Percentiles rank a stretch among this genome's conserved stretches.
Conservation (phyloP, 2,329 filamentous ascomycete species). For the Dothidotthia symphoricarpi region DNA sequence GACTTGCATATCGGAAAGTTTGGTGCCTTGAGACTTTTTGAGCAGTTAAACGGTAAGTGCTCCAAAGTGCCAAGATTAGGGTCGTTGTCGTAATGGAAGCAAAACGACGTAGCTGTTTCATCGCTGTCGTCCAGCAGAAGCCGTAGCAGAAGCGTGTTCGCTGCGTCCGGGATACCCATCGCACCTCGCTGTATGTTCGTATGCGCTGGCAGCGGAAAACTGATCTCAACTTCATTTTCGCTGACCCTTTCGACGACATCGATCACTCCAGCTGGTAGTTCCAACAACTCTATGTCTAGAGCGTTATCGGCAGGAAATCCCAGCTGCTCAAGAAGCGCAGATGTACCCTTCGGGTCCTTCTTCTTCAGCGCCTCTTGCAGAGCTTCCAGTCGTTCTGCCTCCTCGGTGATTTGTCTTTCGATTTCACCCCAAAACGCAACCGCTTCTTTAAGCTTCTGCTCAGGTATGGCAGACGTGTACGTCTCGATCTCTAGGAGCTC, state of each 20-base stretch:
- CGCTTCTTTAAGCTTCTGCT: conserved; percentile 17
- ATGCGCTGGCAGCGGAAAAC: conserved; percentile 23
- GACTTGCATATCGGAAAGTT: conserved; percentile 20
- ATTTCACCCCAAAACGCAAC: conserved; percentile 18
- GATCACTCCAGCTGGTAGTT: conserved; percentile 21
- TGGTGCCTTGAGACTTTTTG: conserved; percentile 11
- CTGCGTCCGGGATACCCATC: conserved; percentile 22
- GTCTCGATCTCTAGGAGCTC: conserved; percentile 17
- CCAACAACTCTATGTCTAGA: conserved; percentile 29
- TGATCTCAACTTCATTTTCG: conserved; percentile 29
- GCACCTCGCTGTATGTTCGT: conserved; percentile 27
- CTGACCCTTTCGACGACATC: conserved; percentile 26
- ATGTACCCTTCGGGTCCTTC: conserved; percentile 29
- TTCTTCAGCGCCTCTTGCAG: conserved; percentile 24
- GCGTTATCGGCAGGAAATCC: conserved; percentile 23
- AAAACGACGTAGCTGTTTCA: conserved; percentile 21
- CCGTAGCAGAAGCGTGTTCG: conserved; percentile 27
- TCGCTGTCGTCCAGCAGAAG: conserved; percentile 14
- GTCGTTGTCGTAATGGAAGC: conserved; percentile 30
- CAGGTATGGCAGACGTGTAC: conserved; percentile 8
- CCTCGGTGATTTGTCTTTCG: conserved; percentile 22
- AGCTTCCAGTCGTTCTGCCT: conserved; percentile 22
- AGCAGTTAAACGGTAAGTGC: conserved; percentile 23
- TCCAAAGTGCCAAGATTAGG: conserved; percentile 7
- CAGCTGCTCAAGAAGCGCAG: conserved; percentile 22